Base-by-base conservation (phyloP, 2,329 filamentous ascomycete species). In the Claviceps capensis region DNA sequence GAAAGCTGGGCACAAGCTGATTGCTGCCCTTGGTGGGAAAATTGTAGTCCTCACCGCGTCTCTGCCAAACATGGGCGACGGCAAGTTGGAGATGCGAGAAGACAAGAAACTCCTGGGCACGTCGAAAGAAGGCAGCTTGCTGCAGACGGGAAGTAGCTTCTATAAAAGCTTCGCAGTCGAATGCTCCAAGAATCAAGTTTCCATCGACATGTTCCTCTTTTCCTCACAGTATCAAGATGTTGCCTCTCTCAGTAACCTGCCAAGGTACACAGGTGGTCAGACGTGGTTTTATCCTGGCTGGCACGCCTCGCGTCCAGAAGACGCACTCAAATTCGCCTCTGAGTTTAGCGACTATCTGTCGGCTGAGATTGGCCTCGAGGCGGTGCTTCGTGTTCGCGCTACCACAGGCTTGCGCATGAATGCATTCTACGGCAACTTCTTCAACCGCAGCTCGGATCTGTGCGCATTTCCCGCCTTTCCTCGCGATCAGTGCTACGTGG, bases 161-260 rank as follows among this genome's bases (percentile, higher is more conserved):
- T 98, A 97, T 78, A 98, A 98, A 76, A 95, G 88, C 62, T 98
- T 98, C 63, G 93, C 93, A 0, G 93, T 98, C 3, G 93, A 98
- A 66, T 98, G 93, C 69, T 96, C 90, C 40, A 98, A 98, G 74
- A 95, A 94, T 59, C 93, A 98, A 69, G 93, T 98, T 30, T 97
- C 90, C 0, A 89, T 98, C 59, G 90, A 96, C 67, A 96, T 96
- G 90, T 96, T 96, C 74, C 75, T 96, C 49, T 96, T 95, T 72
- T 93, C 88, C 4, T 90, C 88, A 16, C 87, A 93, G 65, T 96
- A 98, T 67, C 93, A 97, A 69, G 93, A 98, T 65, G 93, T 98
- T 49, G 93, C 93, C 5, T 95, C 90, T 36, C 76, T 98, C 51
- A 95, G 89, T 74, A 96, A 96, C 67, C 76, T 98, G 48, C 93